Evolutionary conservation across 495 filamentous ascomycete genomes (phyloP).

Genomic region (Aspergillus saccharolyticus): DNA sequence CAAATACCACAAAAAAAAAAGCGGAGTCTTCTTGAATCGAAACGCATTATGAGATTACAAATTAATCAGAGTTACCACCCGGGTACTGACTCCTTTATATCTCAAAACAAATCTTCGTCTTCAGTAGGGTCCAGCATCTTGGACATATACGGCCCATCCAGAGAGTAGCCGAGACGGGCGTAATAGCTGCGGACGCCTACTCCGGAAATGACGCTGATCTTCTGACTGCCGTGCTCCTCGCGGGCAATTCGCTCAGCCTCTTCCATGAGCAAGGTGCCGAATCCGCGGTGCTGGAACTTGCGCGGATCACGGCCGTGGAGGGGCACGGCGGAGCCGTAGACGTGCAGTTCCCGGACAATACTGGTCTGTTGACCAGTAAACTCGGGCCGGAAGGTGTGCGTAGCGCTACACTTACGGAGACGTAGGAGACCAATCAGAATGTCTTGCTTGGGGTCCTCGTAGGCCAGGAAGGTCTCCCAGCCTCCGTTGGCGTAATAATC

Average conservation of each 20-base stretch:
- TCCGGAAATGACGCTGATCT: slow-evolving; percentile 94
- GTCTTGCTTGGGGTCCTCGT: slow-evolving; percentile 97
- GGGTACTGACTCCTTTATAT: not conserved
- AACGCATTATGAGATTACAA: slow-evolving; percentile 10
- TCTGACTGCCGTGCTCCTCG: slow-evolving; percentile 85
- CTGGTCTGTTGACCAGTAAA: slow-evolving; percentile 81
- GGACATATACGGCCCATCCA: slow-evolving; percentile 90
- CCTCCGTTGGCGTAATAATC: slow-evolving; percentile 94
- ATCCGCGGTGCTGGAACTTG: slow-evolving; percentile 98
- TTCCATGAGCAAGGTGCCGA: slow-evolving; percentile 94
- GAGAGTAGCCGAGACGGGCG: slow-evolving; percentile 79
- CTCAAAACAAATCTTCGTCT: slow-evolving; percentile 29
- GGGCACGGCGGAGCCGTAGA: slow-evolving; percentile 93
- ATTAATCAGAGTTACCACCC: not conserved
- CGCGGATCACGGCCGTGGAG: slow-evolving; percentile 87
- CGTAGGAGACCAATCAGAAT: slow-evolving; percentile 91
- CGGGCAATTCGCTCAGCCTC: slow-evolving; percentile 93
- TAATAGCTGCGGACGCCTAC: slow-evolving; percentile 95
- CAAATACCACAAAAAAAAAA: not conserved
- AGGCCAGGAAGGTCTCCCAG: slow-evolving; percentile 97
- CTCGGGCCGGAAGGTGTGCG: slow-evolving; percentile 87
- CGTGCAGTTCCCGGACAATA: slow-evolving; percentile 89
- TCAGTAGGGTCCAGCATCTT: slow-evolving; percentile 54
- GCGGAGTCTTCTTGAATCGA: not conserved
- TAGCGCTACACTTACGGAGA: slow-evolving; percentile 81